Conservation (phyloP, 345 rosid genomes). For the Citrus reticulata region DNA sequence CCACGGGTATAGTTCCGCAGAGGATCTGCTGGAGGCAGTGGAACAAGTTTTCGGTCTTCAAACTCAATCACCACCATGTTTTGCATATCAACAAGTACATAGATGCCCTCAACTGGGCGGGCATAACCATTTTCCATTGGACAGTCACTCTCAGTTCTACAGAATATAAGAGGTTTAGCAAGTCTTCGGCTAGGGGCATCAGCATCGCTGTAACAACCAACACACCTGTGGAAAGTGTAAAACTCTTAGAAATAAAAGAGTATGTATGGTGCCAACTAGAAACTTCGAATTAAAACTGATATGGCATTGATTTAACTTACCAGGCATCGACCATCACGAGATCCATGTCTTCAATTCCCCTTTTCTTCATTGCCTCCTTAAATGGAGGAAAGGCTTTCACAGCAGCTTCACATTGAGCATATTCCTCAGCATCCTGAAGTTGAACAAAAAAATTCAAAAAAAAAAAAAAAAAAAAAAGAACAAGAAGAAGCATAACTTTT, state of each 20-base stretch:
- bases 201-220: constrained; percentile 74
- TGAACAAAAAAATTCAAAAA: constrained; percentile 5
- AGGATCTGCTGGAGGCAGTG: constrained; percentile 86
- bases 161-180: constrained; percentile 88
- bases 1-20: constrained; percentile 85
- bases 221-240: constrained; percentile 53
- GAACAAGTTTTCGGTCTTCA: constrained; percentile 88
- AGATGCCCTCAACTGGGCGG: constrained; percentile 86
- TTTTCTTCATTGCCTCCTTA: constrained; percentile 81
- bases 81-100: constrained; percentile 86
- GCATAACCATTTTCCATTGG: constrained; percentile 99
- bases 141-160: constrained; percentile 88
- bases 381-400: constrained; percentile 81
- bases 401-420: constrained; percentile 90
- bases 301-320: constrained; percentile 31
- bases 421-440: constrained; percentile 72
- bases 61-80: constrained; percentile 84
- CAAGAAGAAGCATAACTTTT: not conserved
- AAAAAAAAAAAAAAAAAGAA: not conserved
- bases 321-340: constrained; percentile 92
- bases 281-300: constrained; percentile 6
- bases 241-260: constrained; percentile 2
- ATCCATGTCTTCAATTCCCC: constrained; percentile 93
- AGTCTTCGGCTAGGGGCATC: constrained; percentile 85
- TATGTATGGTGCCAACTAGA: not conserved